phyloP scores from a whole-genome alignment of 2,329 filamentous ascomycete species.

The Massarina eburnea region DNA sequence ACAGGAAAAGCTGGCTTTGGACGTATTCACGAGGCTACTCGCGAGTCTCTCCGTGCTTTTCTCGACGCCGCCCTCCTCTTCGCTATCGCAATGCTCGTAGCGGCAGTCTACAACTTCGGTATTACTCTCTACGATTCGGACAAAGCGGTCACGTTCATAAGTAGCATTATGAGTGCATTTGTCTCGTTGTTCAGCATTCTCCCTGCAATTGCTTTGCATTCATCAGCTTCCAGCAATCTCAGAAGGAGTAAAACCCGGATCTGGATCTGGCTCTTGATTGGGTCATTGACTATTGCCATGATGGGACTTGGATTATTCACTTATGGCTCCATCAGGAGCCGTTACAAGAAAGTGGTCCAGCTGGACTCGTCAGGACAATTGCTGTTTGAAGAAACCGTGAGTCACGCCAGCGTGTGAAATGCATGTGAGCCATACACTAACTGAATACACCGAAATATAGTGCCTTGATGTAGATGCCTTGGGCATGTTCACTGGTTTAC shows the following conservation, averaged over 20 bases:
- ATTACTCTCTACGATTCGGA: not conserved
- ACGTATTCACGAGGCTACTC: constrained; percentile 2
- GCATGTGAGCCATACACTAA: too few species aligned
- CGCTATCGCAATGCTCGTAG: constrained; percentile 3
- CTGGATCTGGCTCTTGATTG: not conserved
- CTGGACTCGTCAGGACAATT: not conserved
- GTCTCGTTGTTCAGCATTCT: constrained; percentile 7
- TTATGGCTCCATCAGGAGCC: too few species aligned
- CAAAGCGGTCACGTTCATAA: not conserved
- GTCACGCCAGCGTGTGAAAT: too few species aligned
- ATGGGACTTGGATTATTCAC: not conserved
- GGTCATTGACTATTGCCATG: not conserved
- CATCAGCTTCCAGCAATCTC: constrained; percentile 4
- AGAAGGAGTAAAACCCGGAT: not conserved
- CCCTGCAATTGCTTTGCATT: constrained; percentile 5
- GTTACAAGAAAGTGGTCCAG: too few species aligned
- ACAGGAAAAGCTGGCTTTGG: not conserved
- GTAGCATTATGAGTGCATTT: not conserved
- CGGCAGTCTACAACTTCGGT: not conserved
- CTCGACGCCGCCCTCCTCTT: constrained; percentile 10
- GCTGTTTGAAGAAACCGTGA: not conserved
- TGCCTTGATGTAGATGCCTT: not conserved
- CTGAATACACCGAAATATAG: too few species aligned
- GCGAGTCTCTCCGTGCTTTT: constrained; percentile 5
- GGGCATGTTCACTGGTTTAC: not conserved